Base-by-base conservation (phyloP, 495 filamentous ascomycete genomes). In the Margaritispora aquatica region DNA sequence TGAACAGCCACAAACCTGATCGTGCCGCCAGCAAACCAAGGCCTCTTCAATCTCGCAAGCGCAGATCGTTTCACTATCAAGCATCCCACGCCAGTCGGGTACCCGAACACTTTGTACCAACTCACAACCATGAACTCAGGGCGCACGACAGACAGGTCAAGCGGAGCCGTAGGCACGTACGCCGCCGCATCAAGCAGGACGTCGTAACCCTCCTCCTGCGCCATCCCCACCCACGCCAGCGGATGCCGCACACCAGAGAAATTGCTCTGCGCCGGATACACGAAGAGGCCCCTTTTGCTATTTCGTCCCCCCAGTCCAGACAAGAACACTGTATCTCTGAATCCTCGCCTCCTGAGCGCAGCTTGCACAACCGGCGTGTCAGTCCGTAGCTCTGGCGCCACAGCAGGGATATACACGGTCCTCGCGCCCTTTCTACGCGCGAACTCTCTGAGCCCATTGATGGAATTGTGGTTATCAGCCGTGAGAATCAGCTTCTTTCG, bases 61-160 rank as follows among this genome's bases (percentile, higher is more conserved):
- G 77, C 71, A 1, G 68, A 63, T 29, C 74, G 77, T 26, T 76
- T 73, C 1, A 80, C 74, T 29, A 84, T 74, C 4, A 87, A 63
- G 20, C 77, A 81, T 21, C 84, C 84, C 2, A 86, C 72, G 41
- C 85, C 80, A 3, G 71, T 73, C 0, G 84, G 84, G 55, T 81
- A 83, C 1, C 84, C 84, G 61, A 86, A 87, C 7, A 86, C 80
- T 64, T 86, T 87, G 71, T 86, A 86, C 65, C 83, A 83, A 50
- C 77, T 81, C 19, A 84, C 51, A 9, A 73, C 75, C 5, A 73
- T 72, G 61, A 86, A 86, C 41, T 87, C 84, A 15, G 84, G 81
- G 19, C 72, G 67, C 23, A 74, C 51, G 56, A 77, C 68, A 26
- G 73, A 74, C 5, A 87, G 68, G 63, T 84, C 78, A 2, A 86